Base-by-base conservation (phyloP, 495 filamentous ascomycete species). In the Hypoxylon lienhwacheense region DNA sequence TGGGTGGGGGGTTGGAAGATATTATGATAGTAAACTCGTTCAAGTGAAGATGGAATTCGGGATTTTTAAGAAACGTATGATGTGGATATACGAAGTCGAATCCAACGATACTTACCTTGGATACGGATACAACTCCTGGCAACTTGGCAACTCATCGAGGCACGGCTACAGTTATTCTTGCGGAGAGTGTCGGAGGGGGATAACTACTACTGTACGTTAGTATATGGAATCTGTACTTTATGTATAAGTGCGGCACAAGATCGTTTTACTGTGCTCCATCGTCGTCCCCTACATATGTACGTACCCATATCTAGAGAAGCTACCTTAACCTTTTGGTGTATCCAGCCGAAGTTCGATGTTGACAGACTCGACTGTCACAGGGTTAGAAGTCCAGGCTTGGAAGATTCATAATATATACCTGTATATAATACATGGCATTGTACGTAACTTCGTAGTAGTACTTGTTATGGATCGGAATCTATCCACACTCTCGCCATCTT, bases 341-440 rank as follows among this genome's bases (percentile, higher is more conserved):
- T n/a, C n/a, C n/a, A n/a, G n/a, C n/a, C n/a, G n/a, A n/a, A n/a
- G n/a, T n/a, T n/a, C n/a, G n/a, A n/a, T n/a, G n/a, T n/a, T n/a
- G n/a, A n/a, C n/a, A n/a, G n/a, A n/a, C n/a, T n/a, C n/a, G n/a
- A n/a, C n/a, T n/a, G 43, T 34, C 34, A 11, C 44, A 36, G 7
- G 31, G 53, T 44, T 48, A 39, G 39, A 49, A 49, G 44, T 54
- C 55, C 21, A 55, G n/a, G 48, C n/a, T n/a, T 53, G 48, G 15
- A 48, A 54, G 58, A 58, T 63, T 53, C 54, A 63, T 59, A 59
- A 54, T 40, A 58, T 7, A 53, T n/a, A n/a, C n/a, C n/a, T n/a
- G n/a, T n/a, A n/a, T n/a, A n/a, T n/a, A n/a, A n/a, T n/a, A n/a
- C n/a, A n/a, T n/a, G n/a, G n/a, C n/a, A n/a, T n/a, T n/a, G n/a